A percentile compares a stretch with the other conserved stretches of the same genome.
Evolutionary conservation across 2,329 filamentous ascomycete species (phyloP).

Genomic region (Aspergillus ibericus): DNA sequence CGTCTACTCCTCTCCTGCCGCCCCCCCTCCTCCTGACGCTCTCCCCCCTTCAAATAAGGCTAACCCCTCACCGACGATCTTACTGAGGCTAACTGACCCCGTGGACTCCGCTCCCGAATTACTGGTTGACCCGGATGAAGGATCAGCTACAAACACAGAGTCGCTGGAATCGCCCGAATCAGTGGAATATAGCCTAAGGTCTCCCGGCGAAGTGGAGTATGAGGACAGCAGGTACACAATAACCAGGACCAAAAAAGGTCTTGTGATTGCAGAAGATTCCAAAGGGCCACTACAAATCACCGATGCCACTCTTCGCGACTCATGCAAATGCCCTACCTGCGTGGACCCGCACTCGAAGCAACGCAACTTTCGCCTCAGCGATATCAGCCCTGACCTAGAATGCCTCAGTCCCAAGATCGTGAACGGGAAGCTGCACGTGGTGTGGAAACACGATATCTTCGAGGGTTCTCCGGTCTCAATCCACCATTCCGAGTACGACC

Average conservation of each 20-base stretch:
- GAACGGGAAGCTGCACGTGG: slow-evolving; percentile 52
- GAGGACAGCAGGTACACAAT: not conserved
- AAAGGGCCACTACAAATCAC: not conserved
- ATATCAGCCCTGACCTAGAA: slow-evolving; percentile 57
- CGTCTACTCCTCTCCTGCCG: slow-evolving; percentile 5
- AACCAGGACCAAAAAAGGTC: not conserved
- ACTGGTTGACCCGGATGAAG: no score
- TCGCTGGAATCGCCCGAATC: not conserved
- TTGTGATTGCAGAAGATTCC: not conserved
- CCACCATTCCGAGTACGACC: slow-evolving; percentile 41
- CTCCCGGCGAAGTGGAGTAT: not conserved
- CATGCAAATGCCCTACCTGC: slow-evolving; percentile 55
- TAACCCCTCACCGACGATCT: not conserved
- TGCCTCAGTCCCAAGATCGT: slow-evolving; percentile 38
- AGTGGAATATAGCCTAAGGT: not conserved
- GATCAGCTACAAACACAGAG: not conserved
- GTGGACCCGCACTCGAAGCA: slow-evolving; percentile 61
- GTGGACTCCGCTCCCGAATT: not conserved
- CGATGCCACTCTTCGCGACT: slow-evolving; percentile 51
- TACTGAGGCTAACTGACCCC: no score
- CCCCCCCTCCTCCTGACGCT: not conserved
- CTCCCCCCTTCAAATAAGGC: not conserved
- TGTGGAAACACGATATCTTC: slow-evolving; percentile 61
- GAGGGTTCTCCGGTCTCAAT: slow-evolving; percentile 39
- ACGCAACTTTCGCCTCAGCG: slow-evolving; percentile 63